phyloP scores from a whole-genome alignment of 768 basidiomycete species.

The Rhizopogon sp. region DNA sequence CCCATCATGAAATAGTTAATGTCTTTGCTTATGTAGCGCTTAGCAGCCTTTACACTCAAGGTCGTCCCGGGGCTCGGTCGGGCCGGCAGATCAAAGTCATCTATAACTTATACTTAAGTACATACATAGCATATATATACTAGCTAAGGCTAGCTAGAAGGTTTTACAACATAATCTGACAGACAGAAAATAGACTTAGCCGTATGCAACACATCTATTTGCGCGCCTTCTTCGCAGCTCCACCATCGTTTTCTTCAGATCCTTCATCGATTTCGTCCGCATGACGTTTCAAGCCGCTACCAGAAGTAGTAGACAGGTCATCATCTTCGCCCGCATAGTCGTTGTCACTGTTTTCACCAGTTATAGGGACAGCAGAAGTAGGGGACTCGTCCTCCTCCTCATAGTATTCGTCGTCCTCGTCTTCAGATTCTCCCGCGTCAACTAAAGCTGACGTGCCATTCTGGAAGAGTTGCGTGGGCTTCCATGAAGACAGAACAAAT shows the following conservation, averaged over 20 bases:
- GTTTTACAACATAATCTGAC: neutral
- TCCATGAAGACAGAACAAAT: neutral
- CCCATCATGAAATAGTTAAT: constrained; percentile 3
- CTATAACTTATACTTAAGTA: neutral
- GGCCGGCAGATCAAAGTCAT: too few relatives aligned
- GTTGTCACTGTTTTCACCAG: constrained; percentile 18
- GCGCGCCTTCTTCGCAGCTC: constrained; percentile 18
- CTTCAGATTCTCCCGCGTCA: constrained; percentile 4
- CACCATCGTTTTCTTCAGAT: neutral
- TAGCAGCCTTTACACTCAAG: too few relatives aligned
- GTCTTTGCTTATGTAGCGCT: too few relatives aligned
- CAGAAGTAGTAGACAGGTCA: neutral
- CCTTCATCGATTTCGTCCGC: constrained; percentile 17
- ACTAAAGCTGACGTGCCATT: constrained; percentile 9
- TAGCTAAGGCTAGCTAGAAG: too few relatives aligned
- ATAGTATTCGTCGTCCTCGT: constrained; percentile 15
- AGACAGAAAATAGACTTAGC: neutral
- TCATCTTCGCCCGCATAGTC: constrained; percentile 8
- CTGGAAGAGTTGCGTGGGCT: neutral
- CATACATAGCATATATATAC: neutral
- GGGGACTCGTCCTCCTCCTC: constrained; percentile 9
- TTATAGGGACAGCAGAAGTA: constrained; percentile 12
- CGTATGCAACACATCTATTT: neutral
- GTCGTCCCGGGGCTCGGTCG: too few relatives aligned
- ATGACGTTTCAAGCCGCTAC: constrained; percentile 19